These are phyloP conservation scores for Cornus florida DNA, from an alignment of 148 eudicot genomes.

Conservation along the genomic window DNA sequence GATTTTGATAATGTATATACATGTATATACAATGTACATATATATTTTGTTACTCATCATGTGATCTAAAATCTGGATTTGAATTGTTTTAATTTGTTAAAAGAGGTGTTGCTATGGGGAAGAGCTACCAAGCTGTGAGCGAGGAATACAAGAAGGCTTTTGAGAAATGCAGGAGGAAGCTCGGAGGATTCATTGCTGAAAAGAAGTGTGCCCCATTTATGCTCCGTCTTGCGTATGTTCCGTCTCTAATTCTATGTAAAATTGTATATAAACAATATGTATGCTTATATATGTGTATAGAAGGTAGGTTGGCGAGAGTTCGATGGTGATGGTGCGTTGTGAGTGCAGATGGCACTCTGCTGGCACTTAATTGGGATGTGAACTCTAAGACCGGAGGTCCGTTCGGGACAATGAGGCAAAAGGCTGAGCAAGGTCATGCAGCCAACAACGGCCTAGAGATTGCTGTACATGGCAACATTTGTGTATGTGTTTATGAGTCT, in stretches of 20 bases:
- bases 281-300: too few relatives aligned
- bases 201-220: slow-evolving; percentile 80
- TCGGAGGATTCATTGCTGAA: slow-evolving; percentile 75
- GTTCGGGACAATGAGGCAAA: slow-evolving; percentile 77
- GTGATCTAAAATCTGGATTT: too few relatives aligned
- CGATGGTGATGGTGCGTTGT: background rate
- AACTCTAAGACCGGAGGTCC: slow-evolving; percentile 77
- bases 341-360: slow-evolving; percentile 87
- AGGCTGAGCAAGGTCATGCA: slow-evolving; percentile 54
- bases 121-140: slow-evolving; percentile 70
- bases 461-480: slow-evolving; percentile 22
- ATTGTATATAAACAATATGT: too few relatives aligned
- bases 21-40: too few relatives aligned
- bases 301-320: background rate
- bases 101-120: slow-evolving; percentile 47
- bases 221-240: slow-evolving; percentile 77
- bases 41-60: too few relatives aligned
- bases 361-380: slow-evolving; percentile 61
- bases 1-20: too few relatives aligned
- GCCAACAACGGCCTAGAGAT: slow-evolving; percentile 79
- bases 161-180: slow-evolving; percentile 68
- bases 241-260: background rate
- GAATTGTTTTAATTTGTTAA: too few relatives aligned
- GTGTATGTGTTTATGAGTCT: too few relatives aligned
- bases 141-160: slow-evolving; percentile 65